These are phyloP conservation scores for Lachnellula hyalina DNA, from an alignment of 2,329 filamentous ascomycete species.

Conservation along the genomic window DNA sequence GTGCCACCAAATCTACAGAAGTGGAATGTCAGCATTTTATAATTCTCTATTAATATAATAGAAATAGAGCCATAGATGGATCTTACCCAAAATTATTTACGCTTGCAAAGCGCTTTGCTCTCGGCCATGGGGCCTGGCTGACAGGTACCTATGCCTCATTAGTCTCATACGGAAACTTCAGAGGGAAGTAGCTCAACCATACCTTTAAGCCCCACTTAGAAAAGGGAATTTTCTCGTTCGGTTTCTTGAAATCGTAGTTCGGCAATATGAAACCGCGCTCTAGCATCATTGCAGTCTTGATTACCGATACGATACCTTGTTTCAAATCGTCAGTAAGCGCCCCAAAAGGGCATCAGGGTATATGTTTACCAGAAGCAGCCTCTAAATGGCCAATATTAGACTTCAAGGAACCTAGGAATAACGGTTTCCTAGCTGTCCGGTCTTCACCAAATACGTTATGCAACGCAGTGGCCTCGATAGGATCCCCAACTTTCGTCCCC, in stretches of 20 bases:
- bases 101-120: constrained; percentile 43
- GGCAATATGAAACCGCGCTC: constrained; percentile 28
- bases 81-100: constrained; percentile 33
- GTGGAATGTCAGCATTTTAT: background rate
- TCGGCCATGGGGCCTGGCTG: constrained; percentile 26
- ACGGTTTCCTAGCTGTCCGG: constrained; percentile 18
- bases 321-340: background rate
- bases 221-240: constrained; percentile 35
- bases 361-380: constrained; percentile 19
- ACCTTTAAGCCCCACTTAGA: constrained; percentile 36
- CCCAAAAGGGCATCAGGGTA: background rate
- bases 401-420: constrained; percentile 26
- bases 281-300: constrained; percentile 28
- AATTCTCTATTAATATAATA: constrained; percentile 4
- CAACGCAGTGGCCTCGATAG: constrained; percentile 22
- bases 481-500: constrained; percentile 20
- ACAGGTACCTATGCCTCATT: constrained; percentile 24
- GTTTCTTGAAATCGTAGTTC: constrained; percentile 31
- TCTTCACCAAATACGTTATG: constrained; percentile 24
- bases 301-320: constrained; percentile 22
- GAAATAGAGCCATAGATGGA: background rate
- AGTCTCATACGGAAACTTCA: background rate
- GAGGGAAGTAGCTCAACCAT: background rate
- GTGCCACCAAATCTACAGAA: constrained; percentile 25
- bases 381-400: constrained; percentile 28